Percentiles rank a stretch among this genome's conserved stretches.
phyloP scores from a whole-genome alignment of 805 yeast species.

The Myxozyma geophila region DNA sequence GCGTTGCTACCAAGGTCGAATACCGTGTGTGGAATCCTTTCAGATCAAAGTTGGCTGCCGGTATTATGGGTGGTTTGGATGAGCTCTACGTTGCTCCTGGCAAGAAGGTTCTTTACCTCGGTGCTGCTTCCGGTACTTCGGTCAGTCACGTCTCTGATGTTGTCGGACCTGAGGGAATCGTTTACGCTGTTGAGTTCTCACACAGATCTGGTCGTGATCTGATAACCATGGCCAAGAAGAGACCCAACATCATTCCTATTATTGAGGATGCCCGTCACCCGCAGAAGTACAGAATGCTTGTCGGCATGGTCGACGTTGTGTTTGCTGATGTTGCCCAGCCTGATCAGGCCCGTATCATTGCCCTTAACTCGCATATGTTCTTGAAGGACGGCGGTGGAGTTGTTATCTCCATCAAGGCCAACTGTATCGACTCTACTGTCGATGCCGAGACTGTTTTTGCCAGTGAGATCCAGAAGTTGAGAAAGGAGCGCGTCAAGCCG shows the following conservation, averaged over 20 bases:
- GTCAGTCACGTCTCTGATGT: conserved; percentile 98
- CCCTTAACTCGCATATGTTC: conserved; percentile 96
- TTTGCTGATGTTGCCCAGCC: conserved; percentile 99
- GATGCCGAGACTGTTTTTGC: conserved; percentile 99
- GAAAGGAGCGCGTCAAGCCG: conserved; percentile 99
- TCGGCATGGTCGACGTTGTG: conserved; percentile 98
- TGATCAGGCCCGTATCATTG: conserved; percentile 99
- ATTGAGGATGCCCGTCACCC: conserved; percentile 99
- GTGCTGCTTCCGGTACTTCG: conserved; percentile 99
- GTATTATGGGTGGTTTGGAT: conserved; percentile 99
- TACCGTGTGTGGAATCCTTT: conserved; percentile 99
- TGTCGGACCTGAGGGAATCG: conserved; percentile 99
- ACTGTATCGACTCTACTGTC: conserved; percentile 99
- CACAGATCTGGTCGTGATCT: conserved; percentile 99
- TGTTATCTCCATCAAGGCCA: conserved; percentile 97
- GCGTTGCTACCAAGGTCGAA: conserved; percentile 81
- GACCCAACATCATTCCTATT: conserved; percentile 98
- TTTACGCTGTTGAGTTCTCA: conserved; percentile 98
- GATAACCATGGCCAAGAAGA: conserved; percentile 99
- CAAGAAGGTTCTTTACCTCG: conserved; percentile 93
- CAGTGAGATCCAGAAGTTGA: conserved; percentile 97
- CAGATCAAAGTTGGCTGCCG: conserved; percentile 99
- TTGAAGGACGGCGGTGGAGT: conserved; percentile 98
- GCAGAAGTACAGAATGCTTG: conserved; percentile 98
- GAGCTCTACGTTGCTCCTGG: conserved; percentile 98